Evolutionary conservation across 208 protist genomes (phyloP), one percentile per base, ranked within the genome.

Genomic region (Acanthamoeba rhysodes): DNA sequence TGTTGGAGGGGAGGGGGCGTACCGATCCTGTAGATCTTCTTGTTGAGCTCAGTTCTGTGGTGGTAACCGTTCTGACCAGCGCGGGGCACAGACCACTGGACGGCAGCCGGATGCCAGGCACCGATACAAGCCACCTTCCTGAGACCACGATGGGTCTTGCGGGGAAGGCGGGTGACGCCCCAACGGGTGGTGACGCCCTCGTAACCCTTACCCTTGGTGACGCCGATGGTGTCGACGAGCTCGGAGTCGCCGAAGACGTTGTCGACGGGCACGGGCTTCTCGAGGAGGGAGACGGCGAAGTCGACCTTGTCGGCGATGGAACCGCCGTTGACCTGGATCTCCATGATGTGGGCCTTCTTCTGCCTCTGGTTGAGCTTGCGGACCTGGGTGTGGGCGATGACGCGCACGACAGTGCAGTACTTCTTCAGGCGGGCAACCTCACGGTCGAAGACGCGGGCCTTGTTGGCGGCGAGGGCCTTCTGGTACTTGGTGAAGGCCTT

Each of bases 301-400:
- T 98, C 97, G 34, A 99, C 97, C 98, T 99, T 99, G 95, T 99
- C 98, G 37, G 96, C 97, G 80, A 99, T 97, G 93, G 97, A 96
- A 95, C 99, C 99, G 96, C 99, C 99, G 98, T 99, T 99, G 96
- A 99, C 93, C 98, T 99, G 99, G 98, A 99, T 99, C 98, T 99
- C 99, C 95, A 99, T 98, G 85, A 99, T 96, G 97, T 99, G 98
- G 37, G 99, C 99, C 98, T 99, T 99, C 99, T 99, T 99, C 97
- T 99, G 98, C 68, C 96, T 90, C 4, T 98, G 53, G 78, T 97
- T 97, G 95, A 99, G 90, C 97, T 99, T 99, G 96, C 98, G 96
- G 68, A 99, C 97, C 98, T 99, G 99, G 93, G 99, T 99, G 99
- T 99, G 99, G 94, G 98, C 98, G 74, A 99, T 97, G 72, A 99